These are phyloP conservation scores for Gymnopilus junonius DNA, from an alignment of 768 basidiomycete species.

Conservation along the genomic window DNA sequence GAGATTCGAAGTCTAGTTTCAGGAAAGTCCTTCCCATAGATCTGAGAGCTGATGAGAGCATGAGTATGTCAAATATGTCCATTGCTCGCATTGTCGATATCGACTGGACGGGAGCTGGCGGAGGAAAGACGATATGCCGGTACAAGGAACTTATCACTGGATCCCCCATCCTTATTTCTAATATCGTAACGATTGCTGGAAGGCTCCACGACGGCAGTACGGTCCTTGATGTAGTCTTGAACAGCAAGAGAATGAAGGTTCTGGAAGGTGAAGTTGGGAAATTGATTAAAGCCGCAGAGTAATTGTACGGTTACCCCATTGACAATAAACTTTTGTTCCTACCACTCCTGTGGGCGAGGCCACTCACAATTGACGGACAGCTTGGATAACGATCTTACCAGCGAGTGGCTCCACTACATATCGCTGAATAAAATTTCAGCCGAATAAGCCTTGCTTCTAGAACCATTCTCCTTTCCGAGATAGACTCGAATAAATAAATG, in stretches of 20 bases:
- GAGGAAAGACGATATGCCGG: conserved; percentile 36
- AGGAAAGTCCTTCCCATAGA: conserved; percentile 30
- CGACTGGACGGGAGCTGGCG: conserved; percentile 39
- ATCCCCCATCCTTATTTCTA: conserved; percentile 33
- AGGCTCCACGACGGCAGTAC: conserved; percentile 36
- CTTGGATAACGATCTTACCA: no score
- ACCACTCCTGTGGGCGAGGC: no score
- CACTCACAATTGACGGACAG: no score
- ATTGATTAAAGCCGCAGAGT: neutral
- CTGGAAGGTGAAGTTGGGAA: neutral
- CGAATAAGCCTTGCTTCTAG: no score
- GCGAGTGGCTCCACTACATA: no score
- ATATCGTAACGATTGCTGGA: conserved; percentile 40
- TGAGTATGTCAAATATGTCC: conserved; percentile 42
- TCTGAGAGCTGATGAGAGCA: conserved; percentile 35
- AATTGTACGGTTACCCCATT: neutral
- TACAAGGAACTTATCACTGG: conserved; percentile 40
- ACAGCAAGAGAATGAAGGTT: neutral
- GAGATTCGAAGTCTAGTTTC: conserved; percentile 4
- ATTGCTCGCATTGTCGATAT: conserved; percentile 41
- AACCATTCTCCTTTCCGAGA: neutral
- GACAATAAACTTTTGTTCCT: no score
- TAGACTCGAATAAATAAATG: neutral
- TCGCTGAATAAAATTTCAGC: no score
- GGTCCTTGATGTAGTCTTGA: conserved; percentile 40